Base-by-base conservation (phyloP, 164 flowering plant genomes). In the Pachysandra terminalis region DNA sequence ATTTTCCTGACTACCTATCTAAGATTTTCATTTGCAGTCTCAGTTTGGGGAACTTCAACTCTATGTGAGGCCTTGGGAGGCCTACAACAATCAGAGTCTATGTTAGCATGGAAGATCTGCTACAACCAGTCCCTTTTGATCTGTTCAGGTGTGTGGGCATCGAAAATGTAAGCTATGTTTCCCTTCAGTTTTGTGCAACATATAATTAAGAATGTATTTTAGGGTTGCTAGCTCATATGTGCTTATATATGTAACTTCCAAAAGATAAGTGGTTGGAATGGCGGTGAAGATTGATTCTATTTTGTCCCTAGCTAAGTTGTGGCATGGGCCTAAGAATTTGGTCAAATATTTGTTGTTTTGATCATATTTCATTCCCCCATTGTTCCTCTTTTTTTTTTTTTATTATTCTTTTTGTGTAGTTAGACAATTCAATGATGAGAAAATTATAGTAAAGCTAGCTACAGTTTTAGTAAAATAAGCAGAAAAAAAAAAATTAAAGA, bases 51-150 rank as follows among this genome's bases (percentile, higher is more conserved):
- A 65, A 28, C 26, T 72, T 49, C 77, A 59, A 32, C 60, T 64
- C 68, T 59, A 67, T 49, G 70, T 59, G 53, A 77, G 69, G 48
- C 55, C 78, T 58, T 74, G 80, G 76, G 78, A 77, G 24, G 70
- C 25, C 55, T 68, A 61, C 49, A 56, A 59, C 59, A 70, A 51
- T 56, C 69, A 61, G n/a, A 68, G 57, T 64, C 65, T 65, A 19
- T 58, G 35, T 58, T 68, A 61, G 64, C 22, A 19, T 45, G 1
- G 19, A 32, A 32, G 5, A 16, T 16, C 25, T 17, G 8, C 40
- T 24, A 0, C 0, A n/a, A n/a, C n/a, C n/a, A 7, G 10, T 6
- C 13, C 6, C 24, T 5, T 6, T 27, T n/a, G n/a, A n/a, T n/a
- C 12, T n/a, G 64, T 61, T 17, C 22, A 14, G 12, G 51, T 37